A percentile compares a stretch with the other conserved stretches of the same genome.
phyloP scores from a whole-genome alignment of 768 basidiomycete genomes.

The Termitomyces sp. region DNA sequence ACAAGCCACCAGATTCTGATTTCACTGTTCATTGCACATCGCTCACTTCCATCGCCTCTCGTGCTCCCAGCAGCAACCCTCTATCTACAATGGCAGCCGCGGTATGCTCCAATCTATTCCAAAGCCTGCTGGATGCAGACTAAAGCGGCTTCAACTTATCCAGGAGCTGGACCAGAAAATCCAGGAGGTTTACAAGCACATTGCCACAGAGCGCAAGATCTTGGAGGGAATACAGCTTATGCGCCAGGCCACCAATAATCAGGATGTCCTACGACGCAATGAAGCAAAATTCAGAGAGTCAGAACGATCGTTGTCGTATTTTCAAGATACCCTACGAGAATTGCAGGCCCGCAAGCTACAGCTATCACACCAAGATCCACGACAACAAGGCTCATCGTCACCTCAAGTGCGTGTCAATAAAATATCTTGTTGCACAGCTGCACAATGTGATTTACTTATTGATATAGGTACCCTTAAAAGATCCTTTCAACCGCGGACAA shows the following conservation, averaged over 20 bases:
- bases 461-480: constrained; percentile 49
- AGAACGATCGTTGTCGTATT: constrained; percentile 79
- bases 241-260: constrained; percentile 79
- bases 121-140: constrained; percentile 20
- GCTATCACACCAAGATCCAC: constrained; percentile 46
- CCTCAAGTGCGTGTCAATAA: constrained; percentile 32
- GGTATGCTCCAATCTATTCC: constrained; percentile 2
- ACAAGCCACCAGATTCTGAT: constrained; percentile 18
- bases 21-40: constrained; percentile 12
- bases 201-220: constrained; percentile 90
- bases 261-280: constrained; percentile 76
- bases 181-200: constrained; percentile 83
- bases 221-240: constrained; percentile 79
- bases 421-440: no score
- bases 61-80: constrained; percentile 12
- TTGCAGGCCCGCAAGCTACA: constrained; percentile 73
- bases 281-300: constrained; percentile 87
- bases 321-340: constrained; percentile 80
- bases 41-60: constrained; percentile 11
- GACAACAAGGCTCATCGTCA: constrained; percentile 41
- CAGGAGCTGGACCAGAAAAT: constrained; percentile 89
- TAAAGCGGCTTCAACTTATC: constrained; percentile 12
- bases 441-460: not conserved
- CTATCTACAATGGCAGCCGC: constrained; percentile 18
- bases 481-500: constrained; percentile 31